Conservation (phyloP, 1,284 basidiomycete species). For the Agroathelia rolfsii region DNA sequence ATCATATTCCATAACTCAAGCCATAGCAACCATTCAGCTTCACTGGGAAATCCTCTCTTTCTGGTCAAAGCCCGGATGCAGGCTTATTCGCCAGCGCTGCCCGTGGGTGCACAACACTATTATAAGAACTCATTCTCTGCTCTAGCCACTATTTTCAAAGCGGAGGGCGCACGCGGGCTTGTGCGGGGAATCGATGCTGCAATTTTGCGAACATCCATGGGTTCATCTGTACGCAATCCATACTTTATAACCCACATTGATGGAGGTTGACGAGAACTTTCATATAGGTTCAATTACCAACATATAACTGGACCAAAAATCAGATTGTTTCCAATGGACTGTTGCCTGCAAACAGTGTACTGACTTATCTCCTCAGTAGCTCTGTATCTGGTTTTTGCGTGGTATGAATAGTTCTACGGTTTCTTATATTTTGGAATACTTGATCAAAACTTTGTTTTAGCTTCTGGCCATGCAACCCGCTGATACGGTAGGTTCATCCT, state of each 20-base stretch:
- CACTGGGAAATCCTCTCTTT: constrained; percentile 90
- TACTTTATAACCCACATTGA: neutral
- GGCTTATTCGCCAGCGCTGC: constrained; percentile 89
- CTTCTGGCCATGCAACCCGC: constrained; percentile 84
- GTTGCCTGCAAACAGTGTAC: constrained; percentile 64
- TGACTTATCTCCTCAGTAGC: constrained; percentile 85
- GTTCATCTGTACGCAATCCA: constrained; percentile 55
- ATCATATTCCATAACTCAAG: constrained; percentile 1
- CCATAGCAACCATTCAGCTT: constrained; percentile 37
- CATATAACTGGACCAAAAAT: constrained; percentile 89
- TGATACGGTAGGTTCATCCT: constrained; percentile 53
- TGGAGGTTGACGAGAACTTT: constrained; percentile 1
- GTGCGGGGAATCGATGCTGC: constrained; percentile 90
- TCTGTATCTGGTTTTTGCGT: constrained; percentile 88
- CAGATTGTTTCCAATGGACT: constrained; percentile 60
- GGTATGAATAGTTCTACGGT: constrained; percentile 34
- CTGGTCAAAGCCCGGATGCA: constrained; percentile 97
- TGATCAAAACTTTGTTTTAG: constrained; percentile 25
- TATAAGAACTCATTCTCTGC: constrained; percentile 84
- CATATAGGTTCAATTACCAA: constrained; percentile 81
- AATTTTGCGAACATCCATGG: constrained; percentile 89
- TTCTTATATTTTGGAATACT: constrained; percentile 4
- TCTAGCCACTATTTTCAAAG: constrained; percentile 66
- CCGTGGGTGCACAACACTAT: constrained; percentile 88
- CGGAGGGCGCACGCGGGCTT: constrained; percentile 74